These are phyloP conservation scores for Solanum aculeatissimum DNA, from an alignment of 305 asterid species.

Conservation along the genomic window DNA sequence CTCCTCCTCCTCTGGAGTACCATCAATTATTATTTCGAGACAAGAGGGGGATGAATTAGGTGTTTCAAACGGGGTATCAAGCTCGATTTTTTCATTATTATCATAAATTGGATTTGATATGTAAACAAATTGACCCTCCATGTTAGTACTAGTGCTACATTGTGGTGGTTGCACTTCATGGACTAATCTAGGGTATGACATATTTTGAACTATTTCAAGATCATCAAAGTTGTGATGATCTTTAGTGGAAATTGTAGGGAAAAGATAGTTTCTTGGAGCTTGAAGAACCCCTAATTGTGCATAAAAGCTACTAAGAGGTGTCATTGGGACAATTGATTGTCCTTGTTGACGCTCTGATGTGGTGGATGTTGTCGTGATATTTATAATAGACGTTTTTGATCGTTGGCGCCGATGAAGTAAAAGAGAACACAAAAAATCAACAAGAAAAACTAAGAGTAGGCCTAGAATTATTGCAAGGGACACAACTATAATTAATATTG, in stretches of 20 bases:
- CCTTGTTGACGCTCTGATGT: background rate
- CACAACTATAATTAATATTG: slow-evolving; percentile 23
- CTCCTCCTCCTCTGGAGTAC: background rate
- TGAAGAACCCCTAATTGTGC: slow-evolving; percentile 38
- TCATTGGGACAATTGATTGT: slow-evolving; percentile 1
- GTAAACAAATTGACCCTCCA: slow-evolving; percentile 19
- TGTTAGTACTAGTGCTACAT: background rate
- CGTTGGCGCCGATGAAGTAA: slow-evolving; percentile 11
- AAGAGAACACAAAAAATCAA: slow-evolving; percentile 42
- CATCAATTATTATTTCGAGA: slow-evolving; percentile 1
- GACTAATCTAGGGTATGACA: slow-evolving; percentile 9
- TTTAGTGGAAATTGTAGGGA: slow-evolving; percentile 10
- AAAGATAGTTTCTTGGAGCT: slow-evolving; percentile 38
- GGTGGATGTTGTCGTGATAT: background rate
- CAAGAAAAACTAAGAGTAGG: slow-evolving; percentile 34
- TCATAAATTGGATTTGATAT: slow-evolving; percentile 52
- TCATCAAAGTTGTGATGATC: background rate
- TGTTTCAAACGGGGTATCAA: slow-evolving; percentile 41
- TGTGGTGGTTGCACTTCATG: background rate
- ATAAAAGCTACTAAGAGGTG: slow-evolving; percentile 26
- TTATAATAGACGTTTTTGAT: background rate
- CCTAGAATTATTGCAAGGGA: slow-evolving; percentile 25
- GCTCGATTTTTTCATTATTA: background rate
- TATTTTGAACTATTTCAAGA: background rate
- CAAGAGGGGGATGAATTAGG: slow-evolving; percentile 44